phyloP scores from a whole-genome alignment of 108 stramenopile genomes.

The Cyclotella sp. region DNA sequence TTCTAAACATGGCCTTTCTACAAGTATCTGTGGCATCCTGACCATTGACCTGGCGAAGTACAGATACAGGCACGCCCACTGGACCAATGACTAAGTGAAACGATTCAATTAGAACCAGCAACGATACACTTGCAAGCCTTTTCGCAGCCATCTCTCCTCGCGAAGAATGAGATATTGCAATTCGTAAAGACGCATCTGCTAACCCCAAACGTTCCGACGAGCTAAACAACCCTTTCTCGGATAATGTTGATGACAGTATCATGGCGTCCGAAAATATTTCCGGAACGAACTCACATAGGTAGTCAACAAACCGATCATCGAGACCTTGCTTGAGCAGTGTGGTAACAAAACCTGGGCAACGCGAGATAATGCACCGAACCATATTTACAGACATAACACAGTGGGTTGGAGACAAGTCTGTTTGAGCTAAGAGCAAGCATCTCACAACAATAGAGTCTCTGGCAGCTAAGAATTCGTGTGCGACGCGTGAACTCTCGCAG shows the following conservation, averaged over 20 bases:
- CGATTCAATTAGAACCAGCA: conserved; percentile 62
- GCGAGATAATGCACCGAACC: conserved; percentile 55
- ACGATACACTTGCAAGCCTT: conserved; percentile 48
- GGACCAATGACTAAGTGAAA: conserved; percentile 76
- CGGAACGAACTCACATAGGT: conserved; percentile 73
- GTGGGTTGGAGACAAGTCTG: conserved; percentile 16
- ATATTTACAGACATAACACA: conserved; percentile 60
- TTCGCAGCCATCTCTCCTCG: conserved; percentile 54
- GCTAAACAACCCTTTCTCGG: conserved; percentile 59
- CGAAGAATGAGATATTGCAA: conserved; percentile 63
- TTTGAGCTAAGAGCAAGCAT: conserved; percentile 51
- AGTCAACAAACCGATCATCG: conserved; percentile 58
- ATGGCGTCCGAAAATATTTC: conserved; percentile 66
- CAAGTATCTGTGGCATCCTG: conserved; percentile 63
- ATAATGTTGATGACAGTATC: conserved; percentile 49
- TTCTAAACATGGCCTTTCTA: conserved; percentile 66
- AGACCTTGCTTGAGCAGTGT: conserved; percentile 69
- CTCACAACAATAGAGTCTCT: conserved; percentile 65
- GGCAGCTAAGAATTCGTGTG: conserved; percentile 56
- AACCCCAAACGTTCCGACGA: conserved; percentile 61
- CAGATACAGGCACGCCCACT: conserved; percentile 78
- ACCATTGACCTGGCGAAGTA: conserved; percentile 61
- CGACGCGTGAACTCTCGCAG: conserved; percentile 29
- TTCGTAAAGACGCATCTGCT: conserved; percentile 65
- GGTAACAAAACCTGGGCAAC: conserved; percentile 62